phyloP scores from a whole-genome alignment of 2,329 filamentous ascomycete genomes.

The Meredithiella fracta region DNA sequence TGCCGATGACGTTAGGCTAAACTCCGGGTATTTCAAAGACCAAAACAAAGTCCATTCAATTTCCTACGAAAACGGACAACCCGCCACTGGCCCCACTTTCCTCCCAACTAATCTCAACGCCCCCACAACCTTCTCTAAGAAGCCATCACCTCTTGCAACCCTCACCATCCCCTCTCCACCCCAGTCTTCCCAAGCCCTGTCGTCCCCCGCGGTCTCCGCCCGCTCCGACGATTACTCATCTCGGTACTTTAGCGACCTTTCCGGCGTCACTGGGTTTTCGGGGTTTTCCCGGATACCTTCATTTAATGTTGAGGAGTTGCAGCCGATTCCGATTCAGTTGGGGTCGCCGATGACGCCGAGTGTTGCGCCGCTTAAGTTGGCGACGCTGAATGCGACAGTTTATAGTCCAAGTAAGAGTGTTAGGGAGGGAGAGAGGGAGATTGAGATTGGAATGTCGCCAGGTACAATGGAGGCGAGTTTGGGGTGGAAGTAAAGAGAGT shows the following conservation, averaged over 20 bases:
- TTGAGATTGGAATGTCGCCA: conserved; percentile 9
- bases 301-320: conserved; percentile 1
- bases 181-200: conserved; percentile 13
- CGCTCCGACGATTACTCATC: conserved; percentile 14
- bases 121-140: background rate
- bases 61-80: conserved; percentile 17
- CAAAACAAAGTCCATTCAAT: conserved; percentile 25
- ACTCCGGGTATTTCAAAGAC: conserved; percentile 20
- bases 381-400: conserved; percentile 33
- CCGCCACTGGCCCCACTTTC: background rate
- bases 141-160: conserved; percentile 20
- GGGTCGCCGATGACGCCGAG: background rate
- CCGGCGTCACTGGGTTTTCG: conserved; percentile 9
- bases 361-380: conserved; percentile 10
- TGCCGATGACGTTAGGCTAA: conserved; percentile 31
- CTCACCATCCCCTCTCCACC: background rate
- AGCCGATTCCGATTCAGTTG: conserved; percentile 1
- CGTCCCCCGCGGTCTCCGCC: background rate
- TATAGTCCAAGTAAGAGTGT: conserved; percentile 26
- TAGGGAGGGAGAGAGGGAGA: conserved; percentile 18
- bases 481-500: conserved; percentile 1
- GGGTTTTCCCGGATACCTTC: conserved; percentile 6
- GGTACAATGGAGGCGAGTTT: conserved; percentile 2
- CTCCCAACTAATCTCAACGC: background rate
- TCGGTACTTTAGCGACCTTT: conserved; percentile 8